Conservation (phyloP, 2,329 filamentous ascomycete genomes). For the Pseudocercospora crystallina region DNA sequence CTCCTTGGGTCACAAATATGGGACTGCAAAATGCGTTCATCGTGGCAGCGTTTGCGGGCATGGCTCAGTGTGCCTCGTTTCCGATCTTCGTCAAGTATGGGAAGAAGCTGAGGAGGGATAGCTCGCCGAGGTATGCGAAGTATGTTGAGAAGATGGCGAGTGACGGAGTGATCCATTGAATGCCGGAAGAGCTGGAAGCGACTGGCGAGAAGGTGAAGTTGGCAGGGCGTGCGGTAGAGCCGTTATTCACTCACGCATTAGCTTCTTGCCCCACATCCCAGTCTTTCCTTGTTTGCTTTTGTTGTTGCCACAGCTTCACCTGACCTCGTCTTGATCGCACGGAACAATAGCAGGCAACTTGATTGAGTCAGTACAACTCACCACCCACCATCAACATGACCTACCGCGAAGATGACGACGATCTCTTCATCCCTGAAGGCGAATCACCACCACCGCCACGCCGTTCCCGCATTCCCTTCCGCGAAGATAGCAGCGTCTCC, state of each 20-base stretch:
- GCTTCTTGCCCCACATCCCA: no score
- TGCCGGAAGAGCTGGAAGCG: no score
- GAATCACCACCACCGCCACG: not conserved
- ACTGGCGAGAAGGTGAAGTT: no score
- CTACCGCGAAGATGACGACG: not conserved
- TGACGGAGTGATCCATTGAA: constrained; percentile 26
- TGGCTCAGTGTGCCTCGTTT: constrained; percentile 42
- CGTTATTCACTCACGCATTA: no score
- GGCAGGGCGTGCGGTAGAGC: no score
- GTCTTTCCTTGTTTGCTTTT: no score
- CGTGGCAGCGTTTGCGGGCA: constrained; percentile 43
- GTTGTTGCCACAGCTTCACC: no score
- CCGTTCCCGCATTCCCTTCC: not conserved
- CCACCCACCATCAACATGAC: no score
- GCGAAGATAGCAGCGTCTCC: not conserved
- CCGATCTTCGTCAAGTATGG: constrained; percentile 53
- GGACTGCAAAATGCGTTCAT: constrained; percentile 47
- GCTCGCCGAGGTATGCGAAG: constrained; percentile 39
- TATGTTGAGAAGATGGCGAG: constrained; percentile 38
- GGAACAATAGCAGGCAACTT: no score
- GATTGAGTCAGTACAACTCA: no score
- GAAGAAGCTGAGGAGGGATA: constrained; percentile 43
- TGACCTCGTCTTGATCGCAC: no score
- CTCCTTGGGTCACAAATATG: constrained; percentile 46
- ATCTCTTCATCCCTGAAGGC: not conserved